Evolutionary conservation across 768 basidiomycete genomes (phyloP).

Genomic region (Cyclocybe cylindracea): DNA sequence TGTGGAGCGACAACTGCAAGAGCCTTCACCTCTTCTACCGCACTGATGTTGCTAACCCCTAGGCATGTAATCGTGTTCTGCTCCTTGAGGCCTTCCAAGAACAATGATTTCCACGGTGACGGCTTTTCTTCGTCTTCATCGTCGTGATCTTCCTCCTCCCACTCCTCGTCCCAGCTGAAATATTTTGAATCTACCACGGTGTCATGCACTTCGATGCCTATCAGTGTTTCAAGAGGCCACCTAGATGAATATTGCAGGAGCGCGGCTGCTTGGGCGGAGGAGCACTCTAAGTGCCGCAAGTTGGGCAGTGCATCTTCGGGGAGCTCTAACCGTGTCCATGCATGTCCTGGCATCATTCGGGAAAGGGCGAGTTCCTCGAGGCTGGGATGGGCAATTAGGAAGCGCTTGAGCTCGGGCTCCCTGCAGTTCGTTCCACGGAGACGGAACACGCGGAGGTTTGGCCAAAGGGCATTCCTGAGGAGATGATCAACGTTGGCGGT

Average conservation of each 20-base stretch:
- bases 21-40: neutral
- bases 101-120: constrained; percentile 3
- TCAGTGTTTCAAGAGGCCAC: constrained; percentile 1
- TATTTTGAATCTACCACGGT: neutral
- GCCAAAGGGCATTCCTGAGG: constrained; percentile 1
- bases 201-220: constrained; percentile 4
- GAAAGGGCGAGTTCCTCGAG: constrained; percentile 4
- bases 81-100: neutral
- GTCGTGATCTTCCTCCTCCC: neutral
- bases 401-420: neutral
- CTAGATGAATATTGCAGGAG: neutral
- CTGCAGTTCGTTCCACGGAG: constrained; percentile 3
- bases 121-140: neutral
- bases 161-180: constrained; percentile 4
- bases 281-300: constrained; percentile 3
- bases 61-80: constrained; percentile 3
- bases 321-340: constrained; percentile 1
- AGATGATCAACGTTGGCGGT: constrained; percentile 8
- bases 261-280: constrained; percentile 4
- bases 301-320: constrained; percentile 3
- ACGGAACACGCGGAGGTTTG: constrained; percentile 7
- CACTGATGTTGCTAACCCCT: neutral
- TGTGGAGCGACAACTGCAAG: constrained; percentile 5
- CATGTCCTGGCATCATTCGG: constrained; percentile 8
- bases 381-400: constrained; percentile 2